phyloP scores from a whole-genome alignment of 495 filamentous ascomycete genomes.

The Acidiella bohemica region DNA sequence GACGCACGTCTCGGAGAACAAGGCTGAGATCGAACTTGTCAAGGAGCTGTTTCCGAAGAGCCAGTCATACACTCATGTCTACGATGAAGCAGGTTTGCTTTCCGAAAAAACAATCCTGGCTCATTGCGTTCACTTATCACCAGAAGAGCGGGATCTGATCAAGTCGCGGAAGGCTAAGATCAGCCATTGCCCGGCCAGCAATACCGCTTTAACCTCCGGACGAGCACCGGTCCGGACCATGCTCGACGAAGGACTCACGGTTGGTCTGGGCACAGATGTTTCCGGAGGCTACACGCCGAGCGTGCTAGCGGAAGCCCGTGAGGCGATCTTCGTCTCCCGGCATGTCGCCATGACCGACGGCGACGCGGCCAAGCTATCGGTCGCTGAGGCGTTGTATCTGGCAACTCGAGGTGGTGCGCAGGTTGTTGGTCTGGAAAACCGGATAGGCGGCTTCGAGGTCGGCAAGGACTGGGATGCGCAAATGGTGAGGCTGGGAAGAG shows the following conservation, averaged over 20 bases:
- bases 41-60: slow-evolving; percentile 51
- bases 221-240: slow-evolving; percentile 56
- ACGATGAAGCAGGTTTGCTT: slow-evolving; percentile 58
- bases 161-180: slow-evolving; percentile 47
- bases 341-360: slow-evolving; percentile 44
- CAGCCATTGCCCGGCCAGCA: slow-evolving; percentile 75
- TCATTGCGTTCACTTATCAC: slow-evolving; percentile 65
- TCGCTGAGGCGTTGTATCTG: slow-evolving; percentile 81
- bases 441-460: slow-evolving; percentile 62
- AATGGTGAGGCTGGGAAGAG: slow-evolving; percentile 45
- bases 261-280: slow-evolving; percentile 83
- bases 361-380: slow-evolving; percentile 45
- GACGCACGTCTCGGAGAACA: slow-evolving; percentile 87
- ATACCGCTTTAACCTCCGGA: slow-evolving; percentile 65
- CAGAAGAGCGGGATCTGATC: slow-evolving; percentile 50
- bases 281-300: slow-evolving; percentile 70
- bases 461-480: slow-evolving; percentile 90
- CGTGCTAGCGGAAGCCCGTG: slow-evolving; percentile 64
- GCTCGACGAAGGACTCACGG: slow-evolving; percentile 57
- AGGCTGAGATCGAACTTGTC: slow-evolving; percentile 56
- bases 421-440: slow-evolving; percentile 54
- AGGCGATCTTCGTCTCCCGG: slow-evolving; percentile 61
- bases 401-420: slow-evolving; percentile 69
- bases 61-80: slow-evolving; percentile 59
- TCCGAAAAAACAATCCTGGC: slow-evolving; percentile 66